Conservation (phyloP, 148 eudicot genomes). For the Persicaria maculosa region DNA sequence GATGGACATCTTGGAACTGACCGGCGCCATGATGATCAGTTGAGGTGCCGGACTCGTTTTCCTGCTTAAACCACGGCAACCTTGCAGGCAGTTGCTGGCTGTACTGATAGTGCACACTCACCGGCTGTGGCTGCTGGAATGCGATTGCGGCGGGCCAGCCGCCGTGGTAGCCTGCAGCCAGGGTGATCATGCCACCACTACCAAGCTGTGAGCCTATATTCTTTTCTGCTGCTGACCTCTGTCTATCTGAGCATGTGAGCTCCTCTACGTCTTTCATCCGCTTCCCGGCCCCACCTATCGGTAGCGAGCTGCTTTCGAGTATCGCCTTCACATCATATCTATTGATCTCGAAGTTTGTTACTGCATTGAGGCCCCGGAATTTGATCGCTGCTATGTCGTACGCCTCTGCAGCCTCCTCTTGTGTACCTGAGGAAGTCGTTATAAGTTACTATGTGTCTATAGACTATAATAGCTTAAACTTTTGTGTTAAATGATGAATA, state of each 20-base stretch:
- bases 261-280: conserved; percentile 69
- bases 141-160: conserved; percentile 38
- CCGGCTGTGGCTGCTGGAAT: conserved; percentile 18
- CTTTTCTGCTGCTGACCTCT: conserved; percentile 11
- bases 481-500: not conserved
- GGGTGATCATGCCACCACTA: not conserved
- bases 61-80: conserved; percentile 73
- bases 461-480: not conserved
- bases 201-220: conserved; percentile 2
- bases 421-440: conserved; percentile 45
- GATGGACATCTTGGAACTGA: conserved; percentile 19
- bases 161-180: conserved; percentile 19
- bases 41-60: conserved; percentile 27
- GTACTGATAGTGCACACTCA: not conserved
- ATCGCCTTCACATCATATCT: conserved; percentile 81
- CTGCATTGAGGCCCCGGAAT: conserved; percentile 79
- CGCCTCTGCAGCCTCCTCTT: conserved; percentile 98
- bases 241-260: conserved; percentile 20
- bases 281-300: conserved; percentile 86
- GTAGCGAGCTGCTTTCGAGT: conserved; percentile 72
- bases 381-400: conserved; percentile 98
- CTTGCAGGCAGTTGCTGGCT: conserved; percentile 25
- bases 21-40: not conserved
- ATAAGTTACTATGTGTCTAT: not conserved
- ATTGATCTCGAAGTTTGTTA: conserved; percentile 83